Conservation (phyloP, 371 early-diverging fungal genomes). For the Lichtheimia ramosa region DNA sequence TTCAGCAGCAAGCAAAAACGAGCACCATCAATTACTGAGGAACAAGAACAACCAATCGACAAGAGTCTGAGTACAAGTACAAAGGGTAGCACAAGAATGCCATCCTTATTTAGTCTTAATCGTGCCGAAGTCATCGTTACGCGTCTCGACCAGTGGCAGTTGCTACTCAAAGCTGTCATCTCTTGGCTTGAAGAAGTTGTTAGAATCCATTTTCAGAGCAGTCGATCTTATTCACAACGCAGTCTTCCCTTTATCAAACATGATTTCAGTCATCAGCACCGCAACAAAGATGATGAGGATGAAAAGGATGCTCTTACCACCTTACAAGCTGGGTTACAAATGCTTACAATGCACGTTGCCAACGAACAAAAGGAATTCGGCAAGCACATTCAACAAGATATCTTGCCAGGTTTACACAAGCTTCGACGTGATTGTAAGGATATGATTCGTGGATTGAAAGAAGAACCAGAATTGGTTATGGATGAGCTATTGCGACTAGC, state of each 20-base stretch:
- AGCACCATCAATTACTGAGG: conserved; percentile 2
- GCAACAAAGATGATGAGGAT: not conserved
- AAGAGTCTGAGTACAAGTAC: not conserved
- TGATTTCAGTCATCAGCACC: not conserved
- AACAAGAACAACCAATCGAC: not conserved
- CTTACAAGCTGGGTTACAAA: conserved; percentile 25
- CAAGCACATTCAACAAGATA: conserved; percentile 18
- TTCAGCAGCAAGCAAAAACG: not conserved
- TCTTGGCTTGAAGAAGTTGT: conserved; percentile 35
- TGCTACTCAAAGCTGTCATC: conserved; percentile 25
- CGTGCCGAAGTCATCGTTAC: conserved; percentile 36
- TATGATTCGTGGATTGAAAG: conserved; percentile 29
- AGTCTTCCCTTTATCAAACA: conserved; percentile 21
- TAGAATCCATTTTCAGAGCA: conserved; percentile 26
- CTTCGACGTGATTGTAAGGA: conserved; percentile 34
- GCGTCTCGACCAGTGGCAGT: conserved; percentile 30
- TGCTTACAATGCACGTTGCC: conserved; percentile 26
- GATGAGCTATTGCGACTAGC: conserved; percentile 40
- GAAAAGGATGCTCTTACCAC: conserved; percentile 20
- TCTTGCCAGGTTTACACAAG: conserved; percentile 23
- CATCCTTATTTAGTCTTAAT: conserved; percentile 21
- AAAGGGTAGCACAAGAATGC: conserved; percentile 1
- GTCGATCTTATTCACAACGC: conserved; percentile 29
- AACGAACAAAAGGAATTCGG: conserved; percentile 33
- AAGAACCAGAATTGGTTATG: conserved; percentile 22